These are phyloP conservation scores for Crotalaria pallida DNA, from an alignment of 306 rosid genomes.

Conservation along the genomic window DNA sequence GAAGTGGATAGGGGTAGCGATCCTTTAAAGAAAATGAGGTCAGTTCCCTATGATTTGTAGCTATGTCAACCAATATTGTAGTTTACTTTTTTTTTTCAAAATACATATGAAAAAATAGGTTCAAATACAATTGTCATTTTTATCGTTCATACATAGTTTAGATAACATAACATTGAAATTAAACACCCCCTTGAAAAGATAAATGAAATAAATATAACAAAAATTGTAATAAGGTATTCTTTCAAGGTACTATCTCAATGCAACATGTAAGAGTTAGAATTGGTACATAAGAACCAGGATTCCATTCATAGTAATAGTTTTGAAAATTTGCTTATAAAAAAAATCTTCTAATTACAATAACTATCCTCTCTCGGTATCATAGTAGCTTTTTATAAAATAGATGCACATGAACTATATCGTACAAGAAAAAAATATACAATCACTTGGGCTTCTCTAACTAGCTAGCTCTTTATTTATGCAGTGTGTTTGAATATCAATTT, in stretches of 20 bases:
- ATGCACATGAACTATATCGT: not conserved
- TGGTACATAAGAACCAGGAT: not conserved
- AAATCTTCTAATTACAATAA: too few species aligned
- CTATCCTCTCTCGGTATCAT: not conserved
- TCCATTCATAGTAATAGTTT: too few species aligned
- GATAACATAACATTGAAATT: too few species aligned
- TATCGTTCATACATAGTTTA: too few species aligned
- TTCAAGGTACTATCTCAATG: not conserved
- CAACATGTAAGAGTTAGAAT: not conserved
- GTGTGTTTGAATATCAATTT: too few species aligned
- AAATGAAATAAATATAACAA: not conserved
- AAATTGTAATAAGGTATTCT: not conserved
- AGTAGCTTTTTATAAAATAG: not conserved
- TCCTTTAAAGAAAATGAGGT: constrained; percentile 76
- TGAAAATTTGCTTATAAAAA: too few species aligned
- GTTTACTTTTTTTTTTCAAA: not conserved
- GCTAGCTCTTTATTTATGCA: not conserved
- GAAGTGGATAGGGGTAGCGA: constrained; percentile 49
- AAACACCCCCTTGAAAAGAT: not conserved
- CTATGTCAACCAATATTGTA: not conserved
- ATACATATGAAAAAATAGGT: not conserved
- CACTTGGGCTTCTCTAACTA: not conserved
- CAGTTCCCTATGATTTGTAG: not conserved
- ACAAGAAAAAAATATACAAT: not conserved
- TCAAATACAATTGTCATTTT: too few species aligned